Evolutionary conservation across 2,329 filamentous ascomycete species (phyloP).

Genomic region (Penicillium italicum): DNA sequence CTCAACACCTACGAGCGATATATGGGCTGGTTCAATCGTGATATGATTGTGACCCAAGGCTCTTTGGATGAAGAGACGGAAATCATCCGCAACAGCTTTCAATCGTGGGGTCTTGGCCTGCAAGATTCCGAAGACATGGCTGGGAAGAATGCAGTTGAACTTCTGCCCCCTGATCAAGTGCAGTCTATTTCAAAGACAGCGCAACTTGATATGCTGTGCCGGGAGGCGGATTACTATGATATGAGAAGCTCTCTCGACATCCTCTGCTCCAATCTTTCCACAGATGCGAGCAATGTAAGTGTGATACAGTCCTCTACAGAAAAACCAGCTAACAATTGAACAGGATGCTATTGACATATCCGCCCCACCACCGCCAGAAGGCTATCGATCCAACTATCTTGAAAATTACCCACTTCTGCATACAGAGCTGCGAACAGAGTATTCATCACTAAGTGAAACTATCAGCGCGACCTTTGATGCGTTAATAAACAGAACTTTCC

Average conservation of each 20-base stretch:
- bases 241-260: slow-evolving; percentile 38
- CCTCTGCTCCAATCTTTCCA: slow-evolving; percentile 28
- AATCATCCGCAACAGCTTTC: slow-evolving; percentile 61
- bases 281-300: slow-evolving; percentile 31
- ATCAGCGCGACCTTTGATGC: slow-evolving; percentile 34
- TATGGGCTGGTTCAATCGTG: slow-evolving; percentile 72
- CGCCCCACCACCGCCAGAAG: slow-evolving; percentile 55
- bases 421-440: slow-evolving; percentile 48
- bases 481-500: slow-evolving; percentile 27
- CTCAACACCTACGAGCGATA: slow-evolving; percentile 70
- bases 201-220: slow-evolving; percentile 27
- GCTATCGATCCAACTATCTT: slow-evolving; percentile 53
- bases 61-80: slow-evolving; percentile 57
- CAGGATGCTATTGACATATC: slow-evolving; percentile 60
- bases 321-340: slow-evolving; percentile 15
- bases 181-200: slow-evolving; percentile 18
- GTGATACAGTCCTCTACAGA: background rate
- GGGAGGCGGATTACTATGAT: slow-evolving; percentile 33
- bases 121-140: slow-evolving; percentile 53
- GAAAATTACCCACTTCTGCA: slow-evolving; percentile 54
- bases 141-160: slow-evolving; percentile 40
- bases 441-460: slow-evolving; percentile 37
- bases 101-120: slow-evolving; percentile 64
- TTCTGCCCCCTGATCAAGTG: slow-evolving; percentile 1
- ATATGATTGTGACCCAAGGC: slow-evolving; percentile 46